Evolutionary conservation across 768 basidiomycete species (phyloP).

Genomic region (Sporobolomyces roseus): DNA sequence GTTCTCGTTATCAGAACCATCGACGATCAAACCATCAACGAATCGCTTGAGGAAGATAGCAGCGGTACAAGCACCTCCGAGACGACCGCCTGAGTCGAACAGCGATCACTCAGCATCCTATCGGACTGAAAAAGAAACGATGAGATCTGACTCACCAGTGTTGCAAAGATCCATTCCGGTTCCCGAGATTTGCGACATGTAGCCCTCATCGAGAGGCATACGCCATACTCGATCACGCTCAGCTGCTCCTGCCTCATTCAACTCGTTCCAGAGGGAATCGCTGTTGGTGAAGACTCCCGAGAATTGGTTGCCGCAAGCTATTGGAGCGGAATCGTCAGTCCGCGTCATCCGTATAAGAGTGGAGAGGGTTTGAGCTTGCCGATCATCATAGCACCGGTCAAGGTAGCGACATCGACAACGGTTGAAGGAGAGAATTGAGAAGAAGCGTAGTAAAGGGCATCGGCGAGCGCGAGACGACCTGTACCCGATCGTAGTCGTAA

Average conservation of each 20-base stretch:
- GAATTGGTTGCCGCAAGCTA: slow-evolving; percentile 69
- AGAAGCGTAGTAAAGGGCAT: slow-evolving; percentile 78
- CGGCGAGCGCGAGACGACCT: slow-evolving; percentile 51
- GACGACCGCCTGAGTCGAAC: slow-evolving; percentile 55
- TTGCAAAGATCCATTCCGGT: slow-evolving; percentile 64
- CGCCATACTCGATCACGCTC: slow-evolving; percentile 63
- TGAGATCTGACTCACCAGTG: slow-evolving; percentile 20
- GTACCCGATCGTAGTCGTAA: background rate
- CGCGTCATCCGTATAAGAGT: no score
- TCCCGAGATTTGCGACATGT: slow-evolving; percentile 65
- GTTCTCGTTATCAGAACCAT: slow-evolving; percentile 57
- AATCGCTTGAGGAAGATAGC: slow-evolving; percentile 72
- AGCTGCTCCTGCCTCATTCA: slow-evolving; percentile 61
- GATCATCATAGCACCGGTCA: slow-evolving; percentile 70
- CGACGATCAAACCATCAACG: slow-evolving; percentile 55
- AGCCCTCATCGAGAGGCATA: slow-evolving; percentile 81
- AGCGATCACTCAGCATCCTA: no score
- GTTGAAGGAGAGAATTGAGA: slow-evolving; percentile 74
- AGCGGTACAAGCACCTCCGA: slow-evolving; percentile 71
- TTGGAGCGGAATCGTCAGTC: no score
- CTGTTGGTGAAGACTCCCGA: slow-evolving; percentile 66
- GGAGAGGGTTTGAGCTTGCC: no score
- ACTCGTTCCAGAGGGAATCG: slow-evolving; percentile 66
- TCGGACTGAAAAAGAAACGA: background rate
- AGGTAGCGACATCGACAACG: slow-evolving; percentile 79